A percentile compares a stretch with the other conserved stretches of the same genome.
phyloP scores from a whole-genome alignment of 164 flowering plant genomes.

The Akebia trifoliata region DNA sequence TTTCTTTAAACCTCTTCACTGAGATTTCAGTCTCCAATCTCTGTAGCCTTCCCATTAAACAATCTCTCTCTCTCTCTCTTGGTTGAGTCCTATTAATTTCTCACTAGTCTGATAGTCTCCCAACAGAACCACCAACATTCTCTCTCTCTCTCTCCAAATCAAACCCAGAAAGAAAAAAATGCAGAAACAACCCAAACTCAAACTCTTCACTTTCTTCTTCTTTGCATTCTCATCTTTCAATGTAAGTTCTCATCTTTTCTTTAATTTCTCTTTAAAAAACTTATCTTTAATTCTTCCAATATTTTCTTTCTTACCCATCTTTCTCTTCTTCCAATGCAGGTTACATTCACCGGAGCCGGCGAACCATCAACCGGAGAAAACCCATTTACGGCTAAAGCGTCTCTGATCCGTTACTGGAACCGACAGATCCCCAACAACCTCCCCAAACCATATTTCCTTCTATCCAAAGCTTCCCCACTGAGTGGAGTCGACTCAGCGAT shows the following conservation, averaged over 20 bases:
- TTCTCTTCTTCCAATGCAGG: constrained; percentile 35
- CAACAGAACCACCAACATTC: too few relatives aligned
- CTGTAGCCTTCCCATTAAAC: too few relatives aligned
- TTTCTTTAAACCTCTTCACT: too few relatives aligned
- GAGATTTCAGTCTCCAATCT: too few relatives aligned
- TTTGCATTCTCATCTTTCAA: constrained; percentile 18
- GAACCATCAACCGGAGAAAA: constrained; percentile 24
- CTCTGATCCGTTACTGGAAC: constrained; percentile 72
- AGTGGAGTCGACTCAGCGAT: constrained; percentile 42
- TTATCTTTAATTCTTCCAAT: background rate
- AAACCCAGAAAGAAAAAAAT: constrained; percentile 9
- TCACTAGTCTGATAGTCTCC: too few relatives aligned
- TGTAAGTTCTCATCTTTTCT: constrained; percentile 11
- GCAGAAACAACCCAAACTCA: constrained; percentile 12
- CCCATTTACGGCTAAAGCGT: constrained; percentile 75
- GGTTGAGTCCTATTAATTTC: too few relatives aligned
- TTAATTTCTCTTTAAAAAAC: background rate
- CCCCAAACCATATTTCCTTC: constrained; percentile 46
- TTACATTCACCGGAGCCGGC: constrained; percentile 15
- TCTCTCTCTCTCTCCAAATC: too few relatives aligned
- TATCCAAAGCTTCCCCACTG: constrained; percentile 74
- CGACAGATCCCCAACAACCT: constrained; percentile 43
- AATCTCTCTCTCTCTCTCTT: too few relatives aligned
- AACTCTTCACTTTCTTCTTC: too few relatives aligned
- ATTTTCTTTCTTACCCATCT: background rate